Evolutionary conservation across 176 grass and related monocot species (phyloP).

Genomic region (Chrysopogon serrulatus): DNA sequence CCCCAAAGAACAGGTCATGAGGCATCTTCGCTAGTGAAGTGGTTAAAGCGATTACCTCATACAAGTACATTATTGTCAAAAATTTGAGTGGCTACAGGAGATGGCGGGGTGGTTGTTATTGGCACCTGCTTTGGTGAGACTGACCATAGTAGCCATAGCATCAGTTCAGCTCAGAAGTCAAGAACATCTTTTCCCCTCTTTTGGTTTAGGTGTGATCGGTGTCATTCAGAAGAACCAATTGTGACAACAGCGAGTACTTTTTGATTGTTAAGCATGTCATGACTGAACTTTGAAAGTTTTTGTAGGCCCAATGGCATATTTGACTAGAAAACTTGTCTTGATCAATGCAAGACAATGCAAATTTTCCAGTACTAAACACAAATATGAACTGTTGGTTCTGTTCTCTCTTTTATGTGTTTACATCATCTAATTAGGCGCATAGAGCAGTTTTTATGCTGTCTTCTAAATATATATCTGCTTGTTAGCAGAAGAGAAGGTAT

Average conservation of each 20-base stretch:
- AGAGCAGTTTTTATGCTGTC: neutral
- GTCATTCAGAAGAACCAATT: slow-evolving; percentile 16
- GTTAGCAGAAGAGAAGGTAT: neutral
- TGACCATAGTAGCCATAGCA: slow-evolving; percentile 21
- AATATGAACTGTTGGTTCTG: neutral
- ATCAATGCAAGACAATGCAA: neutral
- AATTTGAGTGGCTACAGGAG: slow-evolving; percentile 6
- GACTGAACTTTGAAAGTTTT: slow-evolving; percentile 18
- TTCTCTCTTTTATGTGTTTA: neutral
- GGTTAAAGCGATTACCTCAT: neutral
- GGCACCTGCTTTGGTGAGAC: slow-evolving; percentile 31
- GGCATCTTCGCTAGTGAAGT: neutral
- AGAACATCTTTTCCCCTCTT: neutral
- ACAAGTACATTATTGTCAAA: slow-evolving; percentile 22
- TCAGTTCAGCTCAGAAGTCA: slow-evolving; percentile 1
- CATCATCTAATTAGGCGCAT: neutral
- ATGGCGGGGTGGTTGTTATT: neutral
- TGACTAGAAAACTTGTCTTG: slow-evolving; percentile 16
- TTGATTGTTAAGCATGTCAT: slow-evolving; percentile 20
- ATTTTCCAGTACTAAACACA: neutral
- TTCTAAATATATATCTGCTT: neutral
- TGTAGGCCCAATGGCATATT: slow-evolving; percentile 17
- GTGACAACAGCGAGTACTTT: neutral
- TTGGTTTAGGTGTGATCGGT: neutral
- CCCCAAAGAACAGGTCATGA: slow-evolving; percentile 94